Evolutionary conservation across 2,329 filamentous ascomycete species (phyloP).

Genomic region (Diaporthe capsici): DNA sequence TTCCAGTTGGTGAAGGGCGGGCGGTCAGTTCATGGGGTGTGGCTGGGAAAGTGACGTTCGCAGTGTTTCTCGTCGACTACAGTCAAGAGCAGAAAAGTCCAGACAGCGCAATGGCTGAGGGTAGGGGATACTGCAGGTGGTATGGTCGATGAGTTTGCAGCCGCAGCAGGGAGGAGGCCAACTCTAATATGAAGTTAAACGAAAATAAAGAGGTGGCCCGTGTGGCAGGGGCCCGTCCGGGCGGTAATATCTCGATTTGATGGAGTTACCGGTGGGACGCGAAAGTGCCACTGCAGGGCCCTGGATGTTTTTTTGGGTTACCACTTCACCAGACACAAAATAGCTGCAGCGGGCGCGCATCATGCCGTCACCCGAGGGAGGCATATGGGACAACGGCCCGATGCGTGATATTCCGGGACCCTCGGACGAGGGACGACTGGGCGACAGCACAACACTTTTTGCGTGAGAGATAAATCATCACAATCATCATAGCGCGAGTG

Average conservation of each 20-base stretch:
- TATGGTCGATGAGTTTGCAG: neutral
- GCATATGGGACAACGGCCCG: constrained; percentile 7
- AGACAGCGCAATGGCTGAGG: neutral
- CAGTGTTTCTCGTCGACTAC: too few species aligned
- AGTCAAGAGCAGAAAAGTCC: neutral
- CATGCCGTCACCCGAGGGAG: neutral
- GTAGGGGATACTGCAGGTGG: too few species aligned
- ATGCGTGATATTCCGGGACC: neutral
- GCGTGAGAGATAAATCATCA: neutral
- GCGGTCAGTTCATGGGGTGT: neutral
- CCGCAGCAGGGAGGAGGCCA: neutral
- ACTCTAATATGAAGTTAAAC: neutral
- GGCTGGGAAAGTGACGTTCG: neutral
- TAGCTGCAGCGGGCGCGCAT: neutral
- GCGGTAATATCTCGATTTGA: constrained; percentile 16
- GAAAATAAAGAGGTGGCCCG: neutral
- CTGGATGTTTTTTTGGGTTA: neutral
- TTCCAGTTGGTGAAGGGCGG: neutral
- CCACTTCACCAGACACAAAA: neutral
- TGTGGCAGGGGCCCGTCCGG: neutral
- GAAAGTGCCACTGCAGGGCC: constrained; percentile 12
- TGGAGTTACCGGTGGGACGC: neutral
- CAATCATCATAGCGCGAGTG: neutral
- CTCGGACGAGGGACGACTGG: neutral
- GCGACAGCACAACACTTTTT: neutral